phyloP scores from a whole-genome alignment of 257 asterid species.

The Gynochthodes officinalis region DNA sequence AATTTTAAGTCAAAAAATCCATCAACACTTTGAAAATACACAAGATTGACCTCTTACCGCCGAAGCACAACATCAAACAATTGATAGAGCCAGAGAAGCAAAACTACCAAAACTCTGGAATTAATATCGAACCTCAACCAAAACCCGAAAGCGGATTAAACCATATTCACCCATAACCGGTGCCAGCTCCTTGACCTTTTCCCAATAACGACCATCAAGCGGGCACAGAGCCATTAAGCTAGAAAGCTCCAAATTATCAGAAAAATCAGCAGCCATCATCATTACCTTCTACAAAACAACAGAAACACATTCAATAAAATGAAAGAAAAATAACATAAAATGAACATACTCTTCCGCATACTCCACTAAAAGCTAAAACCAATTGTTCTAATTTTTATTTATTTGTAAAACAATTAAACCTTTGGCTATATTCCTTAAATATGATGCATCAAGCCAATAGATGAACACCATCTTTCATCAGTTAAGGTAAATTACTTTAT shows the following conservation, averaged over 20 bases:
- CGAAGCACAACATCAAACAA: neutral
- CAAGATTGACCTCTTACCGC: no score
- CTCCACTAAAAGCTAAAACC: neutral
- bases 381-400: no score
- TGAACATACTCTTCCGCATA: neutral
- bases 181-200: slow-evolving; percentile 76
- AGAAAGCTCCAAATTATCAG: slow-evolving; percentile 40
- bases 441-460: no score
- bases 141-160: slow-evolving; percentile 67
- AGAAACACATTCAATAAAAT: neutral
- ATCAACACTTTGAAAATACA: neutral
- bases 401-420: neutral
- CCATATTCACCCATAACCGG: slow-evolving; percentile 83
- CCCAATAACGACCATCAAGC: slow-evolving; percentile 92
- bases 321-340: neutral
- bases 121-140: slow-evolving; percentile 66
- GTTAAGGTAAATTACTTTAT: slow-evolving; percentile 25
- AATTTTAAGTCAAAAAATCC: neutral
- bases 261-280: slow-evolving; percentile 23
- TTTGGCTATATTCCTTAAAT: neutral
- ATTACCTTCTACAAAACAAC: slow-evolving; percentile 23
- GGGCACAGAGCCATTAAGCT: slow-evolving; percentile 70
- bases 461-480: neutral
- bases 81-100: neutral
- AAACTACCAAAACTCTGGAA: neutral